Conservation (phyloP, 768 basidiomycete genomes). For the Cyclocybe cylindracea region DNA sequence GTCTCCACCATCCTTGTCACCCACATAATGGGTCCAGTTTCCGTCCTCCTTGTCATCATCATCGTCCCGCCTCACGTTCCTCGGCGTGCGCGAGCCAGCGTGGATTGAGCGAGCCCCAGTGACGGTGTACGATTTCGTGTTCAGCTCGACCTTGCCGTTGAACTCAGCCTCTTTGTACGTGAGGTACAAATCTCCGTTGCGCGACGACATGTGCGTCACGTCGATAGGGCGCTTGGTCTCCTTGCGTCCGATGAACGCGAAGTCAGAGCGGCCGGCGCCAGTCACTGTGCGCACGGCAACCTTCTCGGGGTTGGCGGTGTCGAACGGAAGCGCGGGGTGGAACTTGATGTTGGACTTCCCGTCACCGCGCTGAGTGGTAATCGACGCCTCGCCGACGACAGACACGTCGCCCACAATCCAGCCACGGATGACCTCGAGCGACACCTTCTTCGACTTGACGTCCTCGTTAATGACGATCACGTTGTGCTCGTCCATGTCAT, state of each 20-base stretch:
- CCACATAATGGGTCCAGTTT: constrained; percentile 44
- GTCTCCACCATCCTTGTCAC: constrained; percentile 40
- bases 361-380: constrained; percentile 52
- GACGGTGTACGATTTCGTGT: constrained; percentile 41
- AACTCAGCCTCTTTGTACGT: constrained; percentile 54
- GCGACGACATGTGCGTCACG: constrained; percentile 46
- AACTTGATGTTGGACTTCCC: constrained; percentile 51
- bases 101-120: constrained; percentile 25
- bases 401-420: constrained; percentile 63
- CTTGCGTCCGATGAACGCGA: constrained; percentile 43
- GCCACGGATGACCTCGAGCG: constrained; percentile 51
- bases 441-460: constrained; percentile 36
- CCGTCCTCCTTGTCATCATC: constrained; percentile 9
- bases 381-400: constrained; percentile 38
- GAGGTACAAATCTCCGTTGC: constrained; percentile 56
- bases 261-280: constrained; percentile 54
- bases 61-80: constrained; percentile 1
- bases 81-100: neutral
- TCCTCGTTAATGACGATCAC: constrained; percentile 47
- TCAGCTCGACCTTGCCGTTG: constrained; percentile 46
- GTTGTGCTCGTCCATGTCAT: constrained; percentile 33
- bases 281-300: constrained; percentile 47
- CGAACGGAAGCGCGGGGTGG: constrained; percentile 37
- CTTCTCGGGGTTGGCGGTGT: constrained; percentile 30
- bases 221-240: constrained; percentile 47